A percentile compares a stretch with the other conserved stretches of the same genome.
Conservation (phyloP, 2,329 filamentous ascomycete genomes). For the Spiromastix sp. region DNA sequence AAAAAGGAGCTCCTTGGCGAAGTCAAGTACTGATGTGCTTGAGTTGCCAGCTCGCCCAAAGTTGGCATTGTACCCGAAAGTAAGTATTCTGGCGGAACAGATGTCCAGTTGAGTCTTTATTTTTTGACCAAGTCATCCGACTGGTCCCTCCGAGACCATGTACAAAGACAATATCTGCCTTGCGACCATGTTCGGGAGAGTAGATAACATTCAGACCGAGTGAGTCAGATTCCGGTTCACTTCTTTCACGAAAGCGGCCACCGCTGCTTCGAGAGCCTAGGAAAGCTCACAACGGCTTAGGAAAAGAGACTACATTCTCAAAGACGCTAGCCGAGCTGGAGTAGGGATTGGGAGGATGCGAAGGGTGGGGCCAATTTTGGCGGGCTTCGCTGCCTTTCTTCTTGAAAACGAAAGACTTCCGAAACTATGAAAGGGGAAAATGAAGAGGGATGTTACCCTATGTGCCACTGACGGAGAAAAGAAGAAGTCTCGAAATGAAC, state of each 20-base stretch:
- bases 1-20: conserved; percentile 20
- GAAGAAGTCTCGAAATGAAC: no score
- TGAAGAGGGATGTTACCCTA: no score
- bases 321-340: no score
- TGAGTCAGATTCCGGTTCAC: no score
- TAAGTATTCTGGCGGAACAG: conserved; percentile 12
- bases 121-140: conserved; percentile 31
- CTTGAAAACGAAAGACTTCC: no score
- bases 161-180: conserved; percentile 30
- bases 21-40: conserved; percentile 14
- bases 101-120: conserved; percentile 14
- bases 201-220: conserved; percentile 4
- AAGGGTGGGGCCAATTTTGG: no score
- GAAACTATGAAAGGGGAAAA: no score
- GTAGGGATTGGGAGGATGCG: no score
- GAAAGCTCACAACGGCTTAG: no score
- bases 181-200: conserved; percentile 7
- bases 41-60: conserved; percentile 4
- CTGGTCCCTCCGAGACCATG: conserved; percentile 32
- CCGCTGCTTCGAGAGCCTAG: not conserved
- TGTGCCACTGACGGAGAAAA: no score
- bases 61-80: conserved; percentile 17
- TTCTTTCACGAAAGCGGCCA: not conserved
- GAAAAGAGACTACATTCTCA: no score
- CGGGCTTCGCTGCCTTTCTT: no score